Evolutionary conservation across 1,139 yeast genomes (phyloP), one percentile per base, ranked within the genome.

Genomic region (Geotrichum fermentans): DNA sequence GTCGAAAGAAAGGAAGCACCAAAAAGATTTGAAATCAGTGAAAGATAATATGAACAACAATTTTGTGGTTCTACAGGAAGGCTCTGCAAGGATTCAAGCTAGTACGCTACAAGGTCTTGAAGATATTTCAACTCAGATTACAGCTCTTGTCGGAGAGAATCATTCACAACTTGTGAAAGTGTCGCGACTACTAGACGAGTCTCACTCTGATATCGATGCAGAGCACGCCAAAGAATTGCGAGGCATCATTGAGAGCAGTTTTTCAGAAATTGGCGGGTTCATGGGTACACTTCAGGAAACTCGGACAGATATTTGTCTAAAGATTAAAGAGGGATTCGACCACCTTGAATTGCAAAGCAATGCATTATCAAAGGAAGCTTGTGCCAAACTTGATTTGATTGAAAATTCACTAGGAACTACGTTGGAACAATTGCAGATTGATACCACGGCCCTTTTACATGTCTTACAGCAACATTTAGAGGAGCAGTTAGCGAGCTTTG

Each of bases 241-340:
- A 21, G 21, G 14, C 8, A 11, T 20, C 2, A 7, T 30, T 32
- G 28, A 20, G 22, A 10, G 33, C 3, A 22, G 38, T 8, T 43
- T 43, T 29, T 28, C 36, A 11, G 16, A 20, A 7, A 26, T 43
- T 39, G 16, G 37, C 21, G 13, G 6, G 5, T 43, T 46, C 11
- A 33, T 46, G 2, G 26, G 26, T 28, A 36, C 24, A n/a, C 35
- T 46, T 4, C 42, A 35, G 26, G 13, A 4, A 3, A 40, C 50
- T 16, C 35, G 45, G 21, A 5, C 16, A 4, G 50, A 46, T 4
- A 41, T 46, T 24, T 34, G 37, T 16, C 8, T 11, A 10, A 46
- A 46, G 13, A 24, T 46, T 20, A 40, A 29, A 21, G 20, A 26
- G 13, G 50, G 50, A 3, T 41, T 46, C 16, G 34, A 46, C 8